These are phyloP conservation scores for Sclerotinia borealis DNA, from an alignment of 2,329 filamentous ascomycete species.

Conservation along the genomic window DNA sequence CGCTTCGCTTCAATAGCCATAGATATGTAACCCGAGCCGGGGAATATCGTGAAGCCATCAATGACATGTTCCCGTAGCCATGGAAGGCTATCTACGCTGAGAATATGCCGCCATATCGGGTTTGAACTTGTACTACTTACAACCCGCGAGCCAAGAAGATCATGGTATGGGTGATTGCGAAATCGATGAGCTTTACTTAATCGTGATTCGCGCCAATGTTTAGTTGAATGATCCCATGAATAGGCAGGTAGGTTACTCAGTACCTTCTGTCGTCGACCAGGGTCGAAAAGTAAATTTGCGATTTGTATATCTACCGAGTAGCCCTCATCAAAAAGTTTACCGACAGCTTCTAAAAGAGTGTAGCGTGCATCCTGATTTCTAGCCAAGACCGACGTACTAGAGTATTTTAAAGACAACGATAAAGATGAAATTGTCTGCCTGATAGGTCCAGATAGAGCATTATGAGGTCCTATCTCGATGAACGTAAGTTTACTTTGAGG, in stretches of 20 bases:
- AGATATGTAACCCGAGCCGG: constrained; percentile 28
- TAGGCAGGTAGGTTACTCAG: constrained; percentile 42
- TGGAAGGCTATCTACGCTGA: not conserved
- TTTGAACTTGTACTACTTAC: not conserved
- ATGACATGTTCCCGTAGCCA: constrained; percentile 41
- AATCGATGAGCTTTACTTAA: constrained; percentile 36
- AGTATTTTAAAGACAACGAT: constrained; percentile 32
- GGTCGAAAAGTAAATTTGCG: constrained; percentile 39
- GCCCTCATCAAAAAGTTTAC: constrained; percentile 13
- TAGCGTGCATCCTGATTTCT: constrained; percentile 13
- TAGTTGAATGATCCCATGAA: constrained; percentile 46
- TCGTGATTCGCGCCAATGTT: constrained; percentile 48
- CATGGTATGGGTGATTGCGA: not conserved
- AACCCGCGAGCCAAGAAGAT: not conserved
- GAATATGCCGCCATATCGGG: not conserved
- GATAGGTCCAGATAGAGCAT: constrained; percentile 19
- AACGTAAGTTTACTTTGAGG: not conserved
- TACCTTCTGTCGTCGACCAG: not conserved
- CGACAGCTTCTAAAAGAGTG: constrained; percentile 12
- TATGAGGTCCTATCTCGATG: constrained; percentile 20
- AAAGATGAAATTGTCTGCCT: constrained; percentile 30
- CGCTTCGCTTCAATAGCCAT: constrained; percentile 30
- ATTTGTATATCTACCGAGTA: constrained; percentile 38
- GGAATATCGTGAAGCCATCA: constrained; percentile 34
- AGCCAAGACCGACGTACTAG: not conserved